Evolutionary conservation across 768 basidiomycete species (phyloP).

Genomic region (Rhizopogon vesiculosus): DNA sequence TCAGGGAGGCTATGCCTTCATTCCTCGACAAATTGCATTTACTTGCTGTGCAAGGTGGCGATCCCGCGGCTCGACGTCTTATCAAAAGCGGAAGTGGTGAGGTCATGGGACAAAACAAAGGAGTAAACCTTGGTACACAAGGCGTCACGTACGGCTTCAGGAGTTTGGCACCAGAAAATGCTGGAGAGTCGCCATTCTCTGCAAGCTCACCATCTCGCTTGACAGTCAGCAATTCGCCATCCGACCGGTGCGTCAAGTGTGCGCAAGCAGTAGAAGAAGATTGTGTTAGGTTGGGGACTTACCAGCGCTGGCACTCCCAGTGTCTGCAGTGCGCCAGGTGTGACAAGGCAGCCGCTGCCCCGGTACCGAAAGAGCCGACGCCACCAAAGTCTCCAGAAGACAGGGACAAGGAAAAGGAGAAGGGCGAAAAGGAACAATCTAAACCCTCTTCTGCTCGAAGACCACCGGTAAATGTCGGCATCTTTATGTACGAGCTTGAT

Average conservation of each 20-base stretch:
- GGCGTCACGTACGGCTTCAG: constrained; percentile 91
- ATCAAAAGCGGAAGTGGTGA: constrained; percentile 75
- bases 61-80: constrained; percentile 70
- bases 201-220: constrained; percentile 38
- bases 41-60: constrained; percentile 81
- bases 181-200: constrained; percentile 81
- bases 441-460: constrained; percentile 65
- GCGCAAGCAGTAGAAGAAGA: constrained; percentile 93
- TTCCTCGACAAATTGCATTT: constrained; percentile 93
- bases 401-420: constrained; percentile 38
- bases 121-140: constrained; percentile 71
- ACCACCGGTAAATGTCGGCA: constrained; percentile 74
- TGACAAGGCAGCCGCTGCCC: constrained; percentile 69
- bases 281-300: constrained; percentile 92
- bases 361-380: constrained; percentile 49
- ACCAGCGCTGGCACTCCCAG: constrained; percentile 93
- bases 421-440: constrained; percentile 38
- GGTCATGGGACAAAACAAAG: constrained; percentile 30
- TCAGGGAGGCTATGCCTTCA: constrained; percentile 77
- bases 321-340: constrained; percentile 86
- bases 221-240: constrained; percentile 67
- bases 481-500: constrained; percentile 75
- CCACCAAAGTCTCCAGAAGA: constrained; percentile 49
- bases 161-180: constrained; percentile 86
- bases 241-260: constrained; percentile 90